Percentiles rank a stretch among this genome's conserved stretches.
Conservation (phyloP, 768 basidiomycete species). For the Serendipita indica region DNA sequence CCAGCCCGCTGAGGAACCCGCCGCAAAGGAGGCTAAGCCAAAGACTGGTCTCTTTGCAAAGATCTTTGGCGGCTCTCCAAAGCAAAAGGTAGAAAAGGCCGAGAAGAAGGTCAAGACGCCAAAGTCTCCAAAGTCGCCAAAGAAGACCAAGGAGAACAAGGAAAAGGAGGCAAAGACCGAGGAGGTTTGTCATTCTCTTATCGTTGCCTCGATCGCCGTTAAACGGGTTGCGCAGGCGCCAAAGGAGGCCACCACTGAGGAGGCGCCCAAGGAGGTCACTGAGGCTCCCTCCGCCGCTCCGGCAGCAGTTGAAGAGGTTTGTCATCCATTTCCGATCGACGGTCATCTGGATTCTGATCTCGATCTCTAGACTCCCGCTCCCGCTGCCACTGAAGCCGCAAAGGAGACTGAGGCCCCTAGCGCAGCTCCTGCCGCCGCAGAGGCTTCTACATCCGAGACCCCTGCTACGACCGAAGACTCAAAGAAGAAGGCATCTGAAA, state of each 20-base stretch:
- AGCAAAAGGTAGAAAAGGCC: slow-evolving; percentile 37
- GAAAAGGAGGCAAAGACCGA: slow-evolving; percentile 34
- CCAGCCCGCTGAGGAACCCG: slow-evolving; percentile 20
- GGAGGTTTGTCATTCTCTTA: slow-evolving; percentile 14
- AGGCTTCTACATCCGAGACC: slow-evolving; percentile 27
- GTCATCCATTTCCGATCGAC: not conserved
- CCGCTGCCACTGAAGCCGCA: not conserved
- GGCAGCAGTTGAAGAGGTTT: slow-evolving; percentile 10
- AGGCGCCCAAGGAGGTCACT: slow-evolving; percentile 17
- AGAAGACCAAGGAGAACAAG: slow-evolving; percentile 74
- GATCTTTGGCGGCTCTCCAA: slow-evolving; percentile 41
- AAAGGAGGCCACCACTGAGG: slow-evolving; percentile 21
- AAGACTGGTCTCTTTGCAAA: slow-evolving; percentile 51
- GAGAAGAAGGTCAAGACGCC: slow-evolving; percentile 49
- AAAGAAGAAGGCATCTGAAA: slow-evolving; percentile 62
- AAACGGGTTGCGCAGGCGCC: slow-evolving; percentile 14
- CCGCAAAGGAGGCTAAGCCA: slow-evolving; percentile 31
- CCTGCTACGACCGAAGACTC: slow-evolving; percentile 27
- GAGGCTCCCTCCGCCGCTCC: slow-evolving; percentile 13
- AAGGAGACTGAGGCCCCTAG: slow-evolving; percentile 15
- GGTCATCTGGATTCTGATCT: not conserved
- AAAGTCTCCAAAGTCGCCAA: slow-evolving; percentile 44
- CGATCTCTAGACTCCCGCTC: slow-evolving; percentile 10
- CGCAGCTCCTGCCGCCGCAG: slow-evolving; percentile 22
- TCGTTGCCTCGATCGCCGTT: slow-evolving; percentile 3